Evolutionary conservation across 164 flowering plant species (phyloP), one percentile per base, ranked within the genome.

Genomic region (Echeveria elegans): DNA sequence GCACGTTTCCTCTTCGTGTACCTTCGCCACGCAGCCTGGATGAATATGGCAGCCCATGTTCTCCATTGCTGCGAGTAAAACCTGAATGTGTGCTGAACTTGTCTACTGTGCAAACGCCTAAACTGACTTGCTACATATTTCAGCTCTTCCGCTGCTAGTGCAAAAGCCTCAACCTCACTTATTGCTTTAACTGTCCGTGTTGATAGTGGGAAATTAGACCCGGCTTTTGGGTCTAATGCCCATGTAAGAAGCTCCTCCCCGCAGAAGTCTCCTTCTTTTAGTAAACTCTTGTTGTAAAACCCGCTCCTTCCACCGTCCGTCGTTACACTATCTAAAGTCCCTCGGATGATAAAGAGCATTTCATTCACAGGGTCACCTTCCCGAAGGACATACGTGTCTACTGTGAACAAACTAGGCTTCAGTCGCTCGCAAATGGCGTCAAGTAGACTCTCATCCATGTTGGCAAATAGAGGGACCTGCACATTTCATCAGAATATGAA

Each of bases 321-420:
- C 1, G 89, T 83, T 21, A 83, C 82, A 70, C 86, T 85, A 58
- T 83, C 86, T 3, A 85, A 75, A 6, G 85, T 77, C 5, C 89
- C 89, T 2, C 89, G 81, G 18, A 85, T 85, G 3, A 83, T 80
- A 71, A 85, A 83, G n/a, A 80, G 78, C 89, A 85, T 83, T 63
- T 85, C 86, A 28, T 80, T 78, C 2, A 85, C 89, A 15, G 89
- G 89, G 34, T 85, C 89, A 0, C 87, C 89, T 74, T 85, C 89
- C 9, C 87, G 77, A 12, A 80, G 79, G 1, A 85, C 67, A 67
- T 68, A 81, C 0, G 85, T 83, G 0, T 36, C 36, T 65, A 83
- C 84, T 29, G 89, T 85, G 72, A 71, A 85, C 38, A 85, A 66
- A 69, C 82, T 76, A 14, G 89, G 89, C 65, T 83, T 81, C 43